Base-by-base conservation (phyloP, 495 filamentous ascomycete species). In the Xylaria longipes region DNA sequence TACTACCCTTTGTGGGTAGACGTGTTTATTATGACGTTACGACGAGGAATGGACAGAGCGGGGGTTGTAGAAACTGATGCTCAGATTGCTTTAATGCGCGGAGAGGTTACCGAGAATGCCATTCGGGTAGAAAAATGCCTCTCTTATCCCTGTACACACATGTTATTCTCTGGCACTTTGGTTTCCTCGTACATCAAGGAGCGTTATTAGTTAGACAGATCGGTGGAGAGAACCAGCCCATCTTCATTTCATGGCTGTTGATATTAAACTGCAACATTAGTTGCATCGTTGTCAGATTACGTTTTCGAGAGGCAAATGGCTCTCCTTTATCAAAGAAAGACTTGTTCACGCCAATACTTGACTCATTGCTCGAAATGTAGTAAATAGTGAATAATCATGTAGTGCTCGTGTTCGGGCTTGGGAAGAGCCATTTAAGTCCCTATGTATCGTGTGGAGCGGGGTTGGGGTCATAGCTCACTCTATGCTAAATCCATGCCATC, bases 21-120 rank as follows among this genome's bases (percentile, higher is more conserved):
- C n/a, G n/a, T 22, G 68, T 68, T 45, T 45, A 72, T 73, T 62
- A 79, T 54, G 77, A 79, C 69, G 61, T 74, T 72, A 77, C 43
- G 77, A 79, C 71, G 73, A 79, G 70, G 70, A 79, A 61, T 52
- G 70, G 60, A 50, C 68, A 45, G 54, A 52, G 33, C 41, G 66
- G 31, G 72, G 46, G 61, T 65, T 68, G 68, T 63, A 43, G 65
- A 60, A 50, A 45, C 48, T 60, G 35, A 54, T 71, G 45, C 68
- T 70, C 65, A 71, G 77, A 75, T 68, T 79, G 70, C 54, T 71
- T 64, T 37, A 27, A 31, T 29, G 61, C 29, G 58, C 64, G 63
- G 69, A 64, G 62, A 45, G 27, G 29, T 46, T 61, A 11, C 43
- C 57, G 61, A 63, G 39, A 54, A 31, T 70, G 68, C 25, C 15